These are phyloP conservation scores for Cercospora sesami DNA, from an alignment of 2,329 filamentous ascomycete genomes.

Conservation along the genomic window DNA sequence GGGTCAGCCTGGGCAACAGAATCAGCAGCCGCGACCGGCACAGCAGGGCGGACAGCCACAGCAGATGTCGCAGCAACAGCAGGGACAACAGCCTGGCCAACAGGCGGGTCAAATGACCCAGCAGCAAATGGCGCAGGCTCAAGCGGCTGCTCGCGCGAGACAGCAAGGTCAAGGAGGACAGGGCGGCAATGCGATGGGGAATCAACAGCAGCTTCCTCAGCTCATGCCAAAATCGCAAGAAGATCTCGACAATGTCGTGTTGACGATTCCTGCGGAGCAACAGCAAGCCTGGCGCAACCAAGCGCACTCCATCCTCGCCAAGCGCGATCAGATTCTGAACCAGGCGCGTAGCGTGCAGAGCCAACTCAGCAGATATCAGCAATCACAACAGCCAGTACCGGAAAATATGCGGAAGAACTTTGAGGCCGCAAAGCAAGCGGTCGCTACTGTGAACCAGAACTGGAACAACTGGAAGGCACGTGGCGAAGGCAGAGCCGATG, in stretches of 20 bases:
- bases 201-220: slow-evolving; percentile 5
- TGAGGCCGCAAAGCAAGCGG: slow-evolving; percentile 20
- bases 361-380: slow-evolving; percentile 16
- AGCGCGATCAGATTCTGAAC: slow-evolving; percentile 21
- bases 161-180: slow-evolving; percentile 19
- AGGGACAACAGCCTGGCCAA: slow-evolving; percentile 5
- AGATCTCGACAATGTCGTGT: slow-evolving; percentile 16
- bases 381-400: slow-evolving; percentile 17
- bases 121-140: slow-evolving; percentile 18
- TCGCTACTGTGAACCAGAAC: slow-evolving; percentile 18
- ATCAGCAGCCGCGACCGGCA: slow-evolving; percentile 13
- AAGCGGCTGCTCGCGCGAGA: slow-evolving; percentile 14
- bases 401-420: slow-evolving; percentile 19
- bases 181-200: slow-evolving; percentile 7
- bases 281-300: slow-evolving; percentile 19
- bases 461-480: slow-evolving; percentile 23
- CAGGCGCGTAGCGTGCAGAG: slow-evolving; percentile 16
- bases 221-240: slow-evolving; percentile 17
- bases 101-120: slow-evolving; percentile 14
- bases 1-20: slow-evolving; percentile 20
- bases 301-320: slow-evolving; percentile 16
- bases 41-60: slow-evolving; percentile 24
- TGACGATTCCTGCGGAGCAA: slow-evolving; percentile 17
- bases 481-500: slow-evolving; percentile 23
- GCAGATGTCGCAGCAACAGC: slow-evolving; percentile 16